A percentile compares a stretch with the other conserved stretches of the same genome.
These are phyloP conservation scores for Eutrema heterophyllum DNA, from an alignment of 345 rosid species.

Conservation along the genomic window DNA sequence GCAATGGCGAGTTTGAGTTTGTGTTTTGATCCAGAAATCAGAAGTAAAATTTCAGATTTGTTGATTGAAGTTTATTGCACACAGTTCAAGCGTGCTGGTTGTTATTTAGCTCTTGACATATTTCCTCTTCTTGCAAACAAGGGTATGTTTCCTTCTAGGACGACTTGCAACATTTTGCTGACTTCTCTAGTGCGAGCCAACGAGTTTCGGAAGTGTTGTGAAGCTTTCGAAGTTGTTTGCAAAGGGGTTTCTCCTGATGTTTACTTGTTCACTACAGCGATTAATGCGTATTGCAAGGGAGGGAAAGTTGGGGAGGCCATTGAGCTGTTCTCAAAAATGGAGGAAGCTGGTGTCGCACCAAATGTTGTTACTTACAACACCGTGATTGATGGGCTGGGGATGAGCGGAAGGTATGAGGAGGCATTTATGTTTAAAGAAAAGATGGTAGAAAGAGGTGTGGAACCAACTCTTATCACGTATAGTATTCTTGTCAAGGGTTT, in stretches of 20 bases:
- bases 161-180: constrained; percentile 60
- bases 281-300: constrained; percentile 62
- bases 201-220: constrained; percentile 47
- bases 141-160: constrained; percentile 57
- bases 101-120: constrained; percentile 44
- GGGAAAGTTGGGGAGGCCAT: constrained; percentile 52
- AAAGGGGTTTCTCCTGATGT: constrained; percentile 52
- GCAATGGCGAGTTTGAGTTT: constrained; percentile 43
- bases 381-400: constrained; percentile 71
- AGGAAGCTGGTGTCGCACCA: constrained; percentile 45
- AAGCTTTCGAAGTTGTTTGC: constrained; percentile 49
- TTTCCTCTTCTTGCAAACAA: constrained; percentile 41
- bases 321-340: constrained; percentile 50
- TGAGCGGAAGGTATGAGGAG: constrained; percentile 52
- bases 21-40: constrained; percentile 23
- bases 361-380: constrained; percentile 64
- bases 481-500: constrained; percentile 66
- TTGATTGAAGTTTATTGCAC: constrained; percentile 59
- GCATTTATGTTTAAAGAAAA: constrained; percentile 51
- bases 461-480: constrained; percentile 56
- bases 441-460: constrained; percentile 49
- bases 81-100: constrained; percentile 50
- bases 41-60: constrained; percentile 44
- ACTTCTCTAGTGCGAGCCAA: constrained; percentile 53
- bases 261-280: constrained; percentile 54